These are phyloP conservation scores for Serendipita sp. DNA, from an alignment of 768 basidiomycete species.

Conservation along the genomic window DNA sequence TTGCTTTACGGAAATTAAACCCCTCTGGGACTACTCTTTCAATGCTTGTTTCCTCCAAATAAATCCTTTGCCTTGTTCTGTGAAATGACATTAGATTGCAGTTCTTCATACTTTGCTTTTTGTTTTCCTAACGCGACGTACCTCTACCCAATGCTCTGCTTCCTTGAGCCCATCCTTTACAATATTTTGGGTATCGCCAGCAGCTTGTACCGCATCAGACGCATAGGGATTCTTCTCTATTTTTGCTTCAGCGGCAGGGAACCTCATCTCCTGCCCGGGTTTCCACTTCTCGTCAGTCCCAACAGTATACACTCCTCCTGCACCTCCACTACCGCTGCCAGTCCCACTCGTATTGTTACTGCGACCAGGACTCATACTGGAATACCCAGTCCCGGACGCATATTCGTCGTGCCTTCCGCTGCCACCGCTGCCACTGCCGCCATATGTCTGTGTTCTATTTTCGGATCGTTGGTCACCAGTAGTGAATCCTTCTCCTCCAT, in stretches of 20 bases:
- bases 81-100: neutral
- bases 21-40: neutral
- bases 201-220: neutral
- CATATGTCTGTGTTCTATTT: neutral
- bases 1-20: neutral
- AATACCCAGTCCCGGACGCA: neutral
- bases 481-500: neutral
- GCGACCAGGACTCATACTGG: neutral
- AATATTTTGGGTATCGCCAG: neutral
- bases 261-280: neutral
- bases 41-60: neutral
- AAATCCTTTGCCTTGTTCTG: neutral
- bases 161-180: neutral
- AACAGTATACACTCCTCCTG: neutral
- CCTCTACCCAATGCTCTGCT: neutral
- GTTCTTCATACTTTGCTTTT: no score
- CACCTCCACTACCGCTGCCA: neutral
- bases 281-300: conserved; percentile 3
- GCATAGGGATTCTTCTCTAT: conserved; percentile 2
- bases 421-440: no score
- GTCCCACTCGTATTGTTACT: neutral
- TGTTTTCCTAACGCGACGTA: neutral
- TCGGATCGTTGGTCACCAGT: neutral
- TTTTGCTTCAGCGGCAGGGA: neutral
- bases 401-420: neutral